Conservation (phyloP, 305 asterid species). For the Fraxinus nigra region DNA sequence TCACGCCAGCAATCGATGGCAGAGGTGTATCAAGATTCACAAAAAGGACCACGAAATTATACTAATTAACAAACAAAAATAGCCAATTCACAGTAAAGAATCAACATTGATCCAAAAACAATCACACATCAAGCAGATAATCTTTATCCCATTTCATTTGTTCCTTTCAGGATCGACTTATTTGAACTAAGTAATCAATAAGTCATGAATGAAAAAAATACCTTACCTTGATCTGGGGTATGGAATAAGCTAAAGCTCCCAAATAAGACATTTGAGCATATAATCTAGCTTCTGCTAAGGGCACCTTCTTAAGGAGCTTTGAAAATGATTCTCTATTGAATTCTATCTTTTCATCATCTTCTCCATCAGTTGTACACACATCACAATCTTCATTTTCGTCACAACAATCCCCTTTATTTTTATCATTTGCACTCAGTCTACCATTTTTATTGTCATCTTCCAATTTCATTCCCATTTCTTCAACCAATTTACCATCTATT, state of each 20-base stretch:
- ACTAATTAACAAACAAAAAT: not conserved
- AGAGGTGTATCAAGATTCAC: not conserved
- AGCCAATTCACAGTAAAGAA: not conserved
- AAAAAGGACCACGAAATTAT: not conserved
- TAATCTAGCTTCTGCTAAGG: slow-evolving; percentile 74
- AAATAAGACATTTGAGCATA: slow-evolving; percentile 75
- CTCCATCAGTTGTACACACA: slow-evolving; percentile 28
- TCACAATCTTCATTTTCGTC: slow-evolving; percentile 10
- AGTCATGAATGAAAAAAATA: slow-evolving; percentile 16
- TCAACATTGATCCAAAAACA: not conserved
- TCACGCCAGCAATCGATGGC: not conserved
- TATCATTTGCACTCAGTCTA: slow-evolving; percentile 5
- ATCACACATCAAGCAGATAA: not conserved
- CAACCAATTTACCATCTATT: slow-evolving; percentile 29
- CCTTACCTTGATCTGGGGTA: slow-evolving; percentile 94
- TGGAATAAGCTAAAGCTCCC: slow-evolving; percentile 82
- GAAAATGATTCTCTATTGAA: slow-evolving; percentile 75
- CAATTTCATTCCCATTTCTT: slow-evolving; percentile 28
- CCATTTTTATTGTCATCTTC: slow-evolving; percentile 28
- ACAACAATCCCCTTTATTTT: slow-evolving; percentile 37
- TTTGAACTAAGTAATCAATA: not conserved
- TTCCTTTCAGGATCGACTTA: not conserved
- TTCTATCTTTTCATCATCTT: slow-evolving; percentile 43
- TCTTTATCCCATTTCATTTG: not conserved
- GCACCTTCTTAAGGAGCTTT: slow-evolving; percentile 71